Evolutionary conservation across 23 red algal genomes (phyloP).

Genomic region (Gracilaria vermiculophylla): DNA sequence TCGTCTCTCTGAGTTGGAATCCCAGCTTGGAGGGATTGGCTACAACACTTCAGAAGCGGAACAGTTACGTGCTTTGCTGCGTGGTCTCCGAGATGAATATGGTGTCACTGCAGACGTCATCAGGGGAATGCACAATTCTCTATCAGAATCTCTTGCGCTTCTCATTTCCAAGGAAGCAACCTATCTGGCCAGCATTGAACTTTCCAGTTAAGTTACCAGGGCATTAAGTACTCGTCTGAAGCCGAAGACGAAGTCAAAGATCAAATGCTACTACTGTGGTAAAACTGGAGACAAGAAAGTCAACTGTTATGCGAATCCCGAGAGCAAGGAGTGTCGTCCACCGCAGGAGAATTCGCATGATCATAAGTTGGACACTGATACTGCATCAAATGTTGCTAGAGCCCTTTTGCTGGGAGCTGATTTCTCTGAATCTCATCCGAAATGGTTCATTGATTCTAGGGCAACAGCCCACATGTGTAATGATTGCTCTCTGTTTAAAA

Average conservation of each 20-base stretch:
- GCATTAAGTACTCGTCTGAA: not conserved
- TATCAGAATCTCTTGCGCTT: not conserved
- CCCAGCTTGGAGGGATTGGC: not conserved
- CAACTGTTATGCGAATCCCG: too few relatives aligned
- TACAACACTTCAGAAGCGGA: not conserved
- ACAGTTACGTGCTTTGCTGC: too few relatives aligned
- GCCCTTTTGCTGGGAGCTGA: too few relatives aligned
- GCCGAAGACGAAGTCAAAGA: not conserved
- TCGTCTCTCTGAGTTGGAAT: constrained; percentile 10
- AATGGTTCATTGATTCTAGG: too few relatives aligned
- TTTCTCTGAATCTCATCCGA: too few relatives aligned
- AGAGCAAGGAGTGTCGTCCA: too few relatives aligned
- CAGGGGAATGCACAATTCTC: not conserved
- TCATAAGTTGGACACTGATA: too few relatives aligned
- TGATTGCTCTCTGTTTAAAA: too few relatives aligned
- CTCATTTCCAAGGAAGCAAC: not conserved
- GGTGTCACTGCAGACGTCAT: constrained; percentile 1
- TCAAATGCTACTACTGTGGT: not conserved
- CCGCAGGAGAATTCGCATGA: too few relatives aligned
- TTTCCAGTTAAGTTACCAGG: not conserved
- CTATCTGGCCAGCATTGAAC: not conserved
- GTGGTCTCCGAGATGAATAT: not conserved
- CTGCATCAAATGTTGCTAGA: too few relatives aligned
- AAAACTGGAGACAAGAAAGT: too few relatives aligned
- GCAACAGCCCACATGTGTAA: too few relatives aligned